A percentile compares a stretch with the other conserved stretches of the same genome.
Evolutionary conservation across 2,329 filamentous ascomycete genomes (phyloP).

Genomic region (Cytospora piceae): DNA sequence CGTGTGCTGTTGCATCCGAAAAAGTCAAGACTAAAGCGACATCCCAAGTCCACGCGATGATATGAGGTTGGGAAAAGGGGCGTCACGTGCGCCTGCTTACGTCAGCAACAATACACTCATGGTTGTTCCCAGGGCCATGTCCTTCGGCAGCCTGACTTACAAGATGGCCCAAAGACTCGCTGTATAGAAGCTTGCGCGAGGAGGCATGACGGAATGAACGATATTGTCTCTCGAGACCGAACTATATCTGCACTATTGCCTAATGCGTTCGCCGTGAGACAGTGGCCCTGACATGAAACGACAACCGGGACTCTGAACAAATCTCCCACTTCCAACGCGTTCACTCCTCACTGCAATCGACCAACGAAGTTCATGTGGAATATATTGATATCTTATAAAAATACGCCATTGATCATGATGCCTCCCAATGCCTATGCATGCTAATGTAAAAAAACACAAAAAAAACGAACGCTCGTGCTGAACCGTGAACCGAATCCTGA

Average conservation of each 20-base stretch:
- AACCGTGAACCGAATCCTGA: not conserved
- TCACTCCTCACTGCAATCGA: not conserved
- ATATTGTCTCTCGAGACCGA: no score
- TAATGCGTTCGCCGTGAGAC: no score
- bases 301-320: no score
- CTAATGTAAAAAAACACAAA: not conserved
- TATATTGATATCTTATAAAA: not conserved
- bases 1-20: not conserved
- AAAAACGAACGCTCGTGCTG: slow-evolving; percentile 3
- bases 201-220: no score
- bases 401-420: not conserved
- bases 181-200: no score
- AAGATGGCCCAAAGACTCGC: no score
- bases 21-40: not conserved
- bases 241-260: no score
- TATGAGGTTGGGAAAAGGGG: not conserved
- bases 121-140: no score
- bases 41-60: not conserved
- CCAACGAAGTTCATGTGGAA: not conserved
- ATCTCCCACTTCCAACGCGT: no score
- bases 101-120: not conserved
- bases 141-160: no score
- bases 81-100: not conserved
- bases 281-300: no score
- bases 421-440: slow-evolving; percentile 1